Percentiles rank a stretch among this genome's conserved stretches.
phyloP scores from a whole-genome alignment of 257 asterid species.

The Solanum neorickii region DNA sequence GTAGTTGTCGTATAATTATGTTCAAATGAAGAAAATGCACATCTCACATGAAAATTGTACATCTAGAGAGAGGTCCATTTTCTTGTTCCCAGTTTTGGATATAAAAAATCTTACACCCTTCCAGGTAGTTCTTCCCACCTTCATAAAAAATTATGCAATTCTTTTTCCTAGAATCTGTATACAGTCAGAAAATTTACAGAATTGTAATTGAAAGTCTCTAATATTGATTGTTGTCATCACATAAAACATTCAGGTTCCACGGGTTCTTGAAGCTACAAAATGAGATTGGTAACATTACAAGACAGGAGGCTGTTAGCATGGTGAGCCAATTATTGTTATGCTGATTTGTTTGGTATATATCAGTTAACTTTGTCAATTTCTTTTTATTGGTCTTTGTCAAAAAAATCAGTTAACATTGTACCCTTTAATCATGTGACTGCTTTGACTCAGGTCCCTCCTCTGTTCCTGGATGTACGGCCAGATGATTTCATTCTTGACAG shows the following conservation, averaged over 20 bases:
- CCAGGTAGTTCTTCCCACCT: background rate
- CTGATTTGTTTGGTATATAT: slow-evolving; percentile 1
- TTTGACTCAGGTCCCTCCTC: slow-evolving; percentile 91
- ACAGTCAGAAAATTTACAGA: background rate
- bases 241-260: slow-evolving; percentile 69
- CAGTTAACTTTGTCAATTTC: background rate
- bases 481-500: slow-evolving; percentile 95
- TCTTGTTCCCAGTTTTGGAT: background rate
- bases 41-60: background rate
- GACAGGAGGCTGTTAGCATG: slow-evolving; percentile 99
- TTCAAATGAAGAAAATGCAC: background rate
- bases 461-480: slow-evolving; percentile 84
- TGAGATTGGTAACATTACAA: slow-evolving; percentile 92
- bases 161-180: background rate
- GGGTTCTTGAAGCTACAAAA: slow-evolving; percentile 84
- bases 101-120: background rate
- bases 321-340: slow-evolving; percentile 28
- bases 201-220: background rate
- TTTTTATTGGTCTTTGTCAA: background rate
- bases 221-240: background rate
- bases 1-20: background rate
- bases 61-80: background rate
- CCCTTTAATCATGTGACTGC: background rate
- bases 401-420: background rate
- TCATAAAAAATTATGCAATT: background rate